Evolutionary conservation across 2,329 filamentous ascomycete genomes (phyloP).

Genomic region (Sclerotinia minor): DNA sequence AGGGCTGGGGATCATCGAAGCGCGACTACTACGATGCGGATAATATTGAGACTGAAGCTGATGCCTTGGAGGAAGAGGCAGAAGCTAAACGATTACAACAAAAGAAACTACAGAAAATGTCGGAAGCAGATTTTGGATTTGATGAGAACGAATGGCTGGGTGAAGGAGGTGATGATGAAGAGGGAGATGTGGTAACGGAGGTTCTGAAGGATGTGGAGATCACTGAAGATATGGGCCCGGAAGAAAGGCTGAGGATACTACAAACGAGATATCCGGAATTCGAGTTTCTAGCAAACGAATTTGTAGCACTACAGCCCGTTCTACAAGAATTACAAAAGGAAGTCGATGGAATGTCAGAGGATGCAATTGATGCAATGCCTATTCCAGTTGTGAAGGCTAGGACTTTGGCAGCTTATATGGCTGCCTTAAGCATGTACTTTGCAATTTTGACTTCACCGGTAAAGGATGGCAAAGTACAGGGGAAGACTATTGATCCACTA

Average conservation of each 20-base stretch:
- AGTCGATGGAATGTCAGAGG: slow-evolving; percentile 45
- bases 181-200: slow-evolving; percentile 71
- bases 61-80: slow-evolving; percentile 85
- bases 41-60: slow-evolving; percentile 60
- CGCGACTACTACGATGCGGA: slow-evolving; percentile 95
- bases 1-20: slow-evolving; percentile 83
- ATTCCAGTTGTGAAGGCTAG: slow-evolving; percentile 66
- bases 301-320: slow-evolving; percentile 51
- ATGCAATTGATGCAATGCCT: slow-evolving; percentile 34
- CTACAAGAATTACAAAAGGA: slow-evolving; percentile 59
- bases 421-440: slow-evolving; percentile 89
- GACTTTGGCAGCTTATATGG: slow-evolving; percentile 82
- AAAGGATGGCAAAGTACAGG: slow-evolving; percentile 54
- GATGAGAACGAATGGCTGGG: slow-evolving; percentile 84
- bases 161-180: slow-evolving; percentile 50
- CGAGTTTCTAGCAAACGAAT: slow-evolving; percentile 77
- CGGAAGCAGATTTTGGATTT: slow-evolving; percentile 89
- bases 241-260: slow-evolving; percentile 74
- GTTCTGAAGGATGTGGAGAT: slow-evolving; percentile 83
- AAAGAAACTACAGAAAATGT: slow-evolving; percentile 87
- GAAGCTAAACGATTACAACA: slow-evolving; percentile 87
- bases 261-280: slow-evolving; percentile 88
- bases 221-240: slow-evolving; percentile 71
- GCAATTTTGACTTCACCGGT: slow-evolving; percentile 83
- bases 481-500: slow-evolving; percentile 67